These are phyloP conservation scores for Phialophora macrospora DNA, from an alignment of 2,329 filamentous ascomycete species.

Conservation along the genomic window DNA sequence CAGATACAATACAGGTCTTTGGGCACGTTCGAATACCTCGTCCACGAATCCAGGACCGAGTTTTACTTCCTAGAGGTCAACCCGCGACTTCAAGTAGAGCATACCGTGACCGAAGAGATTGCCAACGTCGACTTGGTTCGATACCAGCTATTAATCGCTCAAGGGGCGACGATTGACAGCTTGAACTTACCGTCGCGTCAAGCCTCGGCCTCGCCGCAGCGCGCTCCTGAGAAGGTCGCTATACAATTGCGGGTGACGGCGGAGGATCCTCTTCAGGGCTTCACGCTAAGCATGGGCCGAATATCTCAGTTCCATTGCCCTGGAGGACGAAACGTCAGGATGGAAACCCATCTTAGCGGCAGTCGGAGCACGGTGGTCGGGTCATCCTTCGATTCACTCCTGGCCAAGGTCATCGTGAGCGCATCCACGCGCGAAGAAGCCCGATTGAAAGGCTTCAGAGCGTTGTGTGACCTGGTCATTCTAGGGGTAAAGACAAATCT, in stretches of 20 bases:
- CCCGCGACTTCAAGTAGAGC: slow-evolving; percentile 57
- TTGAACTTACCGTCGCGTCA: slow-evolving; percentile 24
- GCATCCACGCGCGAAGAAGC: slow-evolving; percentile 47
- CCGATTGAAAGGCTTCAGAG: slow-evolving; percentile 44
- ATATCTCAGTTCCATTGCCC: slow-evolving; percentile 30
- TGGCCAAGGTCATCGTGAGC: slow-evolving; percentile 55
- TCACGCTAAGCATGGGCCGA: slow-evolving; percentile 46
- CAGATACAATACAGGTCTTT: slow-evolving; percentile 56
- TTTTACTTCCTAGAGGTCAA: slow-evolving; percentile 59
- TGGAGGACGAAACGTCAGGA: slow-evolving; percentile 43
- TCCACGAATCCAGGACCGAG: slow-evolving; percentile 48
- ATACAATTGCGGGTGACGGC: slow-evolving; percentile 54
- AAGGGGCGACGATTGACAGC: slow-evolving; percentile 41
- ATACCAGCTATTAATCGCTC: slow-evolving; percentile 47
- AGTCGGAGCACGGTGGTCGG: slow-evolving; percentile 46
- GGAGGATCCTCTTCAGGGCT: slow-evolving; percentile 49
- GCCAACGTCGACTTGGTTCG: slow-evolving; percentile 49
- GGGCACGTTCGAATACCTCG: slow-evolving; percentile 68
- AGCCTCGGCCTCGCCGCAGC: slow-evolving; percentile 26
- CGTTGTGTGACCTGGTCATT: slow-evolving; percentile 57
- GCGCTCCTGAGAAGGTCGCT: slow-evolving; percentile 46
- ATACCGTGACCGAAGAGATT: slow-evolving; percentile 51
- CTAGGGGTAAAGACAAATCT: slow-evolving; percentile 65
- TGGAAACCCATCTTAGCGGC: slow-evolving; percentile 48
- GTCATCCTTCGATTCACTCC: slow-evolving; percentile 55